Base-by-base conservation (phyloP, 2,329 filamentous ascomycete species). In the Pseudonectria buxi region DNA sequence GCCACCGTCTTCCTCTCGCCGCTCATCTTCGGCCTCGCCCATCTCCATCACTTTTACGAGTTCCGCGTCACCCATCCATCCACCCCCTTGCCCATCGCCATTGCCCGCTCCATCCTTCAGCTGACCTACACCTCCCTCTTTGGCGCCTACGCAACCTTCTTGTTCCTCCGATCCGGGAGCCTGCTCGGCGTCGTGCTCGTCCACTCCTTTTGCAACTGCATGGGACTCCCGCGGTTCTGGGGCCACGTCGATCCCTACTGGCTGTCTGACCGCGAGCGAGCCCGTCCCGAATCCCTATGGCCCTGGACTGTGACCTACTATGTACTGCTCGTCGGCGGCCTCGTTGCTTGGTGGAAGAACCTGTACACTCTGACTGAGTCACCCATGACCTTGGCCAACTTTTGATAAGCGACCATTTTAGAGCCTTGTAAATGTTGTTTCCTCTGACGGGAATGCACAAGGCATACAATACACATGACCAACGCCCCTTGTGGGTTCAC, bases 41-140 rank as follows among this genome's bases (percentile, higher is more conserved):
- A 98, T 63, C 63, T 94, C 31, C 90, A 98, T 63, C 92, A 98
- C 64, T 87, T 94, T 59, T 94, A 95, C 66, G 92, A 96, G 64
- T 95, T 94, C 62, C 76, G 83, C 37, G 69, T 94, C 38, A 86
- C 83, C 2, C 78, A 94, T 50, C 86, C 86, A 7, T 69, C 77
- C 43, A 78, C 82, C 2, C 75, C 85, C 1, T 54, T 81, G 10
- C 46, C 71, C 1, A 69, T 76, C 2, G 78, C 83, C 6, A 53
- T 92, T 6, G 55, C 84, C 18, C 79, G 86, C 32, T 87, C 86
- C 3, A 46, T 88, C 10, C 73, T 96, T 46, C 92, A 96, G 57
- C 83, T 98, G 51, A 69, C 74, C 4, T 98, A 94, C 62, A 98
- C 92, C 0, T 89, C 86, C 6, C 62, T 96, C 5, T 98, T 98